These are phyloP conservation scores for Trichoderma asperellum DNA, from an alignment of 2,329 filamentous ascomycete genomes.

Conservation along the genomic window DNA sequence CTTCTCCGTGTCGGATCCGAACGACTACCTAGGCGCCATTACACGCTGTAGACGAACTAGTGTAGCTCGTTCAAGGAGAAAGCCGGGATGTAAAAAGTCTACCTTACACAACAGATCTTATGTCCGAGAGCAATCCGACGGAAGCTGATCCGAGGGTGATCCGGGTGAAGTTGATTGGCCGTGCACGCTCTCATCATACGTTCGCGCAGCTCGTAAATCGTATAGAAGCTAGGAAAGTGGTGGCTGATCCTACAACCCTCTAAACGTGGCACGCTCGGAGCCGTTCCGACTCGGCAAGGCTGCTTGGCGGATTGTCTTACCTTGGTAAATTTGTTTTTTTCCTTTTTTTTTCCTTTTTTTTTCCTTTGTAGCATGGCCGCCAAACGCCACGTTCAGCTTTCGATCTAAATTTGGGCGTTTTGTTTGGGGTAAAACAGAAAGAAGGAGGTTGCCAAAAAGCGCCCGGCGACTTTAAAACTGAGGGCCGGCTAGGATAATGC, in stretches of 20 bases:
- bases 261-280: neutral
- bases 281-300: neutral
- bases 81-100: conserved; percentile 2
- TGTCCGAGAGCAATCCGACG: neutral
- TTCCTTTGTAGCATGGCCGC: conserved; percentile 1
- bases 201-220: neutral
- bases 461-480: neutral
- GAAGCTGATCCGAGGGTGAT: neutral
- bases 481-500: neutral
- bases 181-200: neutral
- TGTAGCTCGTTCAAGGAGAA: conserved; percentile 5
- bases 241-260: neutral
- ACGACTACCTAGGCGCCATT: neutral
- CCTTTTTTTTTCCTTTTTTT: neutral
- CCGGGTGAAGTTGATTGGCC: neutral
- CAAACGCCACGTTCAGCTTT: conserved; percentile 5
- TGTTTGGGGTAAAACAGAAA: neutral
- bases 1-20: neutral
- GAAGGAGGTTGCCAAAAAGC: neutral
- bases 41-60: conserved; percentile 1
- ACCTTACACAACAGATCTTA: neutral
- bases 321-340: neutral
- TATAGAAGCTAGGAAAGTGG: neutral
- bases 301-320: neutral
- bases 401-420: neutral